phyloP scores from a whole-genome alignment of 1,284 basidiomycete genomes.

The Cutaneotrichosporon spelunceum region DNA sequence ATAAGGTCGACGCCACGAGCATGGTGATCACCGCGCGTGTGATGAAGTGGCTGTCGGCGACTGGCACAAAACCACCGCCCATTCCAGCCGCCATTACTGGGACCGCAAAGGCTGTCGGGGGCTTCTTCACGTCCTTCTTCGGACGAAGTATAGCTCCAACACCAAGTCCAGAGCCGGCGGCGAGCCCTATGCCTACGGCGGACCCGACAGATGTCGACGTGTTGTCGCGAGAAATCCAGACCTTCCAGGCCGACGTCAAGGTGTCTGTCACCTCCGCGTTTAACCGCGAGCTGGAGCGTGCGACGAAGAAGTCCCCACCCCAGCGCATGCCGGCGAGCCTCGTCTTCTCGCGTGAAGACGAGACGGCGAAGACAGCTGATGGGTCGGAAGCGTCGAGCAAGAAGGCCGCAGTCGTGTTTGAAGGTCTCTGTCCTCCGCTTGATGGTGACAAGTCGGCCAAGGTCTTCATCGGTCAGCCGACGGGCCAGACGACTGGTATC shows the following conservation, averaged over 20 bases:
- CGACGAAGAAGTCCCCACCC: conserved; percentile 94
- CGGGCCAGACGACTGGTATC: conserved; percentile 88
- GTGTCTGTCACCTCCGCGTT: conserved; percentile 72
- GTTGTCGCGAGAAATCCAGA: conserved; percentile 69
- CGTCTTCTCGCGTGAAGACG: conserved; percentile 87
- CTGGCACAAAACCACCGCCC: conserved; percentile 56
- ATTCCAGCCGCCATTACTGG: conserved; percentile 38
- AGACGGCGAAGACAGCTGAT: conserved; percentile 63
- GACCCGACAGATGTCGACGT: conserved; percentile 61
- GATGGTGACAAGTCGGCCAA: conserved; percentile 56
- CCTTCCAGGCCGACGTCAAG: conserved; percentile 76
- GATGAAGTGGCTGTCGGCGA: conserved; percentile 66
- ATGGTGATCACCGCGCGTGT: conserved; percentile 78
- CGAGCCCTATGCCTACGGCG: conserved; percentile 46
- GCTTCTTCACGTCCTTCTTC: conserved; percentile 62
- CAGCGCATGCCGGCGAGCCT: conserved; percentile 71
- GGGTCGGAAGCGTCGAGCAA: conserved; percentile 61
- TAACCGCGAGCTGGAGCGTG: conserved; percentile 74
- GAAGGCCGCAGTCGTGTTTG: conserved; percentile 71
- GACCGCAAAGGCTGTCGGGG: conserved; percentile 66
- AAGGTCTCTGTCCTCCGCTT: conserved; percentile 76
- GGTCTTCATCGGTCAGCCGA: conserved; percentile 50
- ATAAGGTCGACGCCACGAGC: conserved; percentile 63
- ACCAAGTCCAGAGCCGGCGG: conserved; percentile 51
- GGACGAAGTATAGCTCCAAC: conserved; percentile 45